A percentile compares a stretch with the other conserved stretches of the same genome.
phyloP scores from a whole-genome alignment of 2,329 filamentous ascomycete species.

The Falciphora oryzae region DNA sequence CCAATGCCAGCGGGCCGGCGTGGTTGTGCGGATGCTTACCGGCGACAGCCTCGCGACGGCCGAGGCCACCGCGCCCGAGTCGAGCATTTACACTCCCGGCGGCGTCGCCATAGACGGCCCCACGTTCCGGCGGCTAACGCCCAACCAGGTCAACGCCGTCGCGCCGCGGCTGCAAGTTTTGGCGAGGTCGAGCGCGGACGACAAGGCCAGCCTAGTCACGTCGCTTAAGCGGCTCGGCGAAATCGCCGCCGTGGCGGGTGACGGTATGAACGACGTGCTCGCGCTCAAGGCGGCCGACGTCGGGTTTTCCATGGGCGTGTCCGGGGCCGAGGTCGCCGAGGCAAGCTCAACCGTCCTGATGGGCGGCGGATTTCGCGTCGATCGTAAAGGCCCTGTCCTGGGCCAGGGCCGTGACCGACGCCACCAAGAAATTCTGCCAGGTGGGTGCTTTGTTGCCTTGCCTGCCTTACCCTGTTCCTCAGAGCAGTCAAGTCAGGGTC shows the following conservation, averaged over 20 bases:
- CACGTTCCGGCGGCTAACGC: constrained; percentile 42
- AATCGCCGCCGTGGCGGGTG: constrained; percentile 50
- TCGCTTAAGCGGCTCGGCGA: constrained; percentile 31
- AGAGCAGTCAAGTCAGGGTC: too few relatives aligned
- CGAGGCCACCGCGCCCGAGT: constrained; percentile 48
- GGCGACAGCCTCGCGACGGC: constrained; percentile 56
- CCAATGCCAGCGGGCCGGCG: constrained; percentile 48
- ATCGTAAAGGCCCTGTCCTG: constrained; percentile 57
- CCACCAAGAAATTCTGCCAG: constrained; percentile 47
- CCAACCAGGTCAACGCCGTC: constrained; percentile 43
- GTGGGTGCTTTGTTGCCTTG: too few relatives aligned
- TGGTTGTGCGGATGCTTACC: constrained; percentile 57
- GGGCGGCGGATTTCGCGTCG: constrained; percentile 55
- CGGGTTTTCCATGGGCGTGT: constrained; percentile 57
- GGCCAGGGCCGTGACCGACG: constrained; percentile 57
- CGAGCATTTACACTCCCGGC: constrained; percentile 42
- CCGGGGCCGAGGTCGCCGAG: constrained; percentile 57
- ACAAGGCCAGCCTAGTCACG: constrained; percentile 44
- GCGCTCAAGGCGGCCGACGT: constrained; percentile 56
- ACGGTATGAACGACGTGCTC: constrained; percentile 57
- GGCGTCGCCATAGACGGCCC: constrained; percentile 55
- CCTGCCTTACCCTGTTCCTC: too few relatives aligned
- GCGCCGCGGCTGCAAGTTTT: constrained; percentile 46
- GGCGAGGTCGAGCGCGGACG: constrained; percentile 45
- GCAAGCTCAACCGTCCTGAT: constrained; percentile 56